phyloP scores from a whole-genome alignment of 208 protist genomes.

The Tritrichomonas foetus region DNA sequence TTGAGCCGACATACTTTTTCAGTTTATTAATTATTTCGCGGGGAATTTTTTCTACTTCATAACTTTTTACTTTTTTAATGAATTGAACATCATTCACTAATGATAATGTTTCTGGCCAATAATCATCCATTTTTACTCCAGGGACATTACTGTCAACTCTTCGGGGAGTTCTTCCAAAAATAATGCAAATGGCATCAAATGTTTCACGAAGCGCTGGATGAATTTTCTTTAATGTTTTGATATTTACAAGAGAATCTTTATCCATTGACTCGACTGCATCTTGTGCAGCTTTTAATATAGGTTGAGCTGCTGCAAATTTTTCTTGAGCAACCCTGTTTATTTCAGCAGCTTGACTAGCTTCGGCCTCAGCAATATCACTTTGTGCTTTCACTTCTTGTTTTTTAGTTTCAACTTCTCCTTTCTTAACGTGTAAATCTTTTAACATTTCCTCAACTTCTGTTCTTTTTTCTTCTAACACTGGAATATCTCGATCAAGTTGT shows the following conservation, averaged over 20 bases:
- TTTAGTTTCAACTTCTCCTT: not conserved
- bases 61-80: slow-evolving; percentile 82
- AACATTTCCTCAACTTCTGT: slow-evolving; percentile 34
- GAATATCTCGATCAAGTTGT: not conserved
- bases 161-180: not conserved
- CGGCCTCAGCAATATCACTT: not conserved
- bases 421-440: not conserved
- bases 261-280: slow-evolving; percentile 34
- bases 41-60: slow-evolving; percentile 87
- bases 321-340: not conserved
- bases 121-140: not conserved
- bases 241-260: not conserved
- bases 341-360: not conserved
- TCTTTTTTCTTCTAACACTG: not conserved
- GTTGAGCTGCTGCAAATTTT: slow-evolving; percentile 1
- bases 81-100: slow-evolving; percentile 83
- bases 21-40: slow-evolving; percentile 83
- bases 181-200: slow-evolving; percentile 40
- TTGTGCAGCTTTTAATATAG: not conserved
- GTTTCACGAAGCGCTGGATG: not conserved
- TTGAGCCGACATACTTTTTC: slow-evolving; percentile 77
- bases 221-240: slow-evolving; percentile 32
- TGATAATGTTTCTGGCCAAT: not conserved
- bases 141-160: not conserved
- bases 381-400: not conserved